Percentiles rank a stretch among this genome's conserved stretches.
These are phyloP conservation scores for Polymyxa betae DNA, from an alignment of 208 protist species.

Conservation along the genomic window DNA sequence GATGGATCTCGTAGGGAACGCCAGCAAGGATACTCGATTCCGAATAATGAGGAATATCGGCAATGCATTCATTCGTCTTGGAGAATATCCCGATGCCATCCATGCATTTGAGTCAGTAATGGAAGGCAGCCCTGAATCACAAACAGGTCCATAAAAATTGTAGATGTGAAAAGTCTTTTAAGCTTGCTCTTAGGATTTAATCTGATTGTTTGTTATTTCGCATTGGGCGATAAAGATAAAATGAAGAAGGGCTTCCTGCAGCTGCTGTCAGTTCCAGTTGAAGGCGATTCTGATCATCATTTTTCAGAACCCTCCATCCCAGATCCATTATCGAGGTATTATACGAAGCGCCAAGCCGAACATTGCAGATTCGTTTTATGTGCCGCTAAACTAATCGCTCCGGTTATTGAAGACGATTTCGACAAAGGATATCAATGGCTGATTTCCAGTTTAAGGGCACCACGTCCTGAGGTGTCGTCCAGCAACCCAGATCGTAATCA, in stretches of 20 bases:
- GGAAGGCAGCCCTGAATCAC: constrained; percentile 84
- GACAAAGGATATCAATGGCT: constrained; percentile 88
- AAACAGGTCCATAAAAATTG: constrained; percentile 72
- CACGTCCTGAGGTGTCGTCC: background rate
- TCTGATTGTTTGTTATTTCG: constrained; percentile 94
- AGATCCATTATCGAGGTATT: constrained; percentile 67
- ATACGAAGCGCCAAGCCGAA: constrained; percentile 74
- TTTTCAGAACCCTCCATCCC: background rate
- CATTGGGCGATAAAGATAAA: constrained; percentile 84
- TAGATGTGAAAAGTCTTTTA: constrained; percentile 17
- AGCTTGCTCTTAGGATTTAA: constrained; percentile 82
- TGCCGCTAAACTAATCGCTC: constrained; percentile 89
- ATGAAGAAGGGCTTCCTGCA: constrained; percentile 88
- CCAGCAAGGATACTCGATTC: constrained; percentile 86
- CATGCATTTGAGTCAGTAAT: constrained; percentile 88
- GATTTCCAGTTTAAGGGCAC: constrained; percentile 74
- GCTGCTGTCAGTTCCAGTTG: constrained; percentile 78
- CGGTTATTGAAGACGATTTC: constrained; percentile 87
- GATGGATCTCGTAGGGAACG: constrained; percentile 86
- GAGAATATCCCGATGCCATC: constrained; percentile 93
- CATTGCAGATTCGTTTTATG: constrained; percentile 82
- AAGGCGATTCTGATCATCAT: constrained; percentile 52
- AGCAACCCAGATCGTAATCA: background rate
- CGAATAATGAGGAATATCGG: constrained; percentile 93
- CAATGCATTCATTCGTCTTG: constrained; percentile 91